Evolutionary conservation across 352 stramenopile genomes (phyloP), one percentile per base, ranked within the genome.

Genomic region (Globisporangium radiosum): DNA sequence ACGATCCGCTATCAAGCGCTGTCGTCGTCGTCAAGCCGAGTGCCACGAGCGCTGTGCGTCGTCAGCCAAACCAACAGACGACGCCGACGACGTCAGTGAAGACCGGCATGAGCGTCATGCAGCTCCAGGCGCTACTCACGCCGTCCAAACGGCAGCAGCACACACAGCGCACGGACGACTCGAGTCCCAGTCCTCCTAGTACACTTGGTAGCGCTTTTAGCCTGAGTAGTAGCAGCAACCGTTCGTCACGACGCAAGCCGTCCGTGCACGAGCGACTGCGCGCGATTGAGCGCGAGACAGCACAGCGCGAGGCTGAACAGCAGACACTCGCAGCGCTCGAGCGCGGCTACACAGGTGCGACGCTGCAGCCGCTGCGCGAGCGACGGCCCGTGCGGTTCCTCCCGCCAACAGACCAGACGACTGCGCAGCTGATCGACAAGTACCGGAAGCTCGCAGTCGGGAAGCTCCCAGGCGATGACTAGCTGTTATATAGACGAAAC

Each of bases 401-500:
- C 8, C 65, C 78, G 3, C 80, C 84, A 1, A 75, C 60, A 1
- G 76, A 90, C 52, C 69, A 85, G 62, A 87, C 76, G 7, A 87
- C 81, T 3, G 73, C 68, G 1, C 76, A 92, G 44, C 68, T 90
- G 48, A 85, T 94, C 47, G 78, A 90, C 45, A 94, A 92, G 49
- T 92, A 88, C 59, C 72, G 81, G 8, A 94, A 92, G 65, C 80
- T 94, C 17, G 76, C 84, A 15, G 80, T 90, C 0, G 80, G 84
- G 36, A 88, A 85, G 52, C 51, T 88, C 43, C 76, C 77, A 4
- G 40, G 40, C 11, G 40, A 44, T 33, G 25, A 33, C 25, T 33
- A 33, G 25, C 25, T 33, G 25, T 3, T 33, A 3, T 33, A 33
- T 33, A 33, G 25, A 33, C 25, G 25, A 33, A 33, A 33, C 1